These are phyloP conservation scores for Saccharum officinarum DNA, from an alignment of 176 grass and related monocot species.

Conservation along the genomic window DNA sequence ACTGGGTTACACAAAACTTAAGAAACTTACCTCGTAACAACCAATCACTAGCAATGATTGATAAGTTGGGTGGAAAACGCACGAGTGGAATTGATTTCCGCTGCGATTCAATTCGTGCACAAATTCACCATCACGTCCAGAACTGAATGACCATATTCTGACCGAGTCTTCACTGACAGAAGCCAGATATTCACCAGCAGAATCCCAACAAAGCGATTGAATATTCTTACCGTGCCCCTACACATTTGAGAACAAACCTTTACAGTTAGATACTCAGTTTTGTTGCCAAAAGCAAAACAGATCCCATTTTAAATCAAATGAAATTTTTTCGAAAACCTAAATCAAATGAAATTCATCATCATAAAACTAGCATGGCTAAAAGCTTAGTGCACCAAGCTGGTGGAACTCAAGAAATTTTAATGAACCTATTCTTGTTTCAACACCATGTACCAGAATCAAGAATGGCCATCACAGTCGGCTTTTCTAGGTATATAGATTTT, in stretches of 20 bases:
- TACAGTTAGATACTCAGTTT: neutral
- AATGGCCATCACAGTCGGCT: neutral
- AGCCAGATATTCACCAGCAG: conserved; percentile 74
- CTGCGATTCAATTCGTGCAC: conserved; percentile 75
- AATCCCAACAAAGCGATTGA: conserved; percentile 86
- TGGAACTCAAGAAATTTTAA: conserved; percentile 5
- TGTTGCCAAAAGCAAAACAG: neutral
- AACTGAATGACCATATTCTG: conserved; percentile 77
- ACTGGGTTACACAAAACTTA: neutral
- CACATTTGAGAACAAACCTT: conserved; percentile 31
- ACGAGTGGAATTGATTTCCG: conserved; percentile 91
- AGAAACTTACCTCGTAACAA: conserved; percentile 81
- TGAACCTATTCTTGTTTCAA: conserved; percentile 12
- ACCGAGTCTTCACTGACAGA: conserved; percentile 94
- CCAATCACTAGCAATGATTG: conserved; percentile 80
- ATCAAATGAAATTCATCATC: neutral
- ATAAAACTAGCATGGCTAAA: neutral
- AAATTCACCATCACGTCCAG: conserved; percentile 77
- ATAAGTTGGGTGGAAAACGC: conserved; percentile 83
- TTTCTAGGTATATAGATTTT: neutral
- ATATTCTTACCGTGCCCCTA: conserved; percentile 84
- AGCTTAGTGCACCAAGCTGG: neutral
- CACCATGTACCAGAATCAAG: neutral
- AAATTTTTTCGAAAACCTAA: neutral
- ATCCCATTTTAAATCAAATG: neutral